phyloP scores from a whole-genome alignment of 768 basidiomycete species.

The Mycena chlorophos region DNA sequence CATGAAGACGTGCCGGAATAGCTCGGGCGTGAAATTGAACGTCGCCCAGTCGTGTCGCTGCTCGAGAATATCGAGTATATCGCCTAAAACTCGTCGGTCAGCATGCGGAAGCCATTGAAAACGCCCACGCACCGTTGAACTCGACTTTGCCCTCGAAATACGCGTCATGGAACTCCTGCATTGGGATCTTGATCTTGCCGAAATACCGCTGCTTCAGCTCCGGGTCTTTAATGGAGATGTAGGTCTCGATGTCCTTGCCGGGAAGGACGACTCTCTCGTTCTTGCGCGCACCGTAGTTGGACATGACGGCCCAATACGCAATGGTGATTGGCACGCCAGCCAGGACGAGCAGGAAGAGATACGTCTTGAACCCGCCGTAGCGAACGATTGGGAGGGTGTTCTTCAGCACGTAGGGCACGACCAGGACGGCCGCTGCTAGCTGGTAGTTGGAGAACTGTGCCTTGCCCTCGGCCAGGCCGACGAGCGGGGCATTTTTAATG shows the following conservation, averaged over 20 bases:
- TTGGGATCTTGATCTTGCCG: constrained; percentile 90
- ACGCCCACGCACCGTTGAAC: constrained; percentile 74
- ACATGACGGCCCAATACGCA: constrained; percentile 88
- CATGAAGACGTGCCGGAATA: constrained; percentile 92
- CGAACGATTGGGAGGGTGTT: constrained; percentile 78
- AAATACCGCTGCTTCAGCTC: constrained; percentile 79
- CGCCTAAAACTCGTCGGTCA: constrained; percentile 52
- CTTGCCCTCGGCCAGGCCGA: constrained; percentile 84
- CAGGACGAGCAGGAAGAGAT: constrained; percentile 75
- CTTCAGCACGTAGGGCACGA: constrained; percentile 84
- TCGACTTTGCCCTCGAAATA: constrained; percentile 96
- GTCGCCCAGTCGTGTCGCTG: constrained; percentile 94
- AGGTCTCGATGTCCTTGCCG: constrained; percentile 82
- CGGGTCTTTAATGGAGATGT: constrained; percentile 86
- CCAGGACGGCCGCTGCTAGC: constrained; percentile 73
- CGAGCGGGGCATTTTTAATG: constrained; percentile 82
- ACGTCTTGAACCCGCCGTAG: constrained; percentile 83
- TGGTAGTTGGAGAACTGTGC: constrained; percentile 81
- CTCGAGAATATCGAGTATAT: constrained; percentile 91
- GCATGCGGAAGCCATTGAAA: constrained; percentile 4
- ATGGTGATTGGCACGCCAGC: constrained; percentile 76
- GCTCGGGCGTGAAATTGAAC: constrained; percentile 85
- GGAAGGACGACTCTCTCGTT: constrained; percentile 87
- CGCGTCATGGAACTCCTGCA: constrained; percentile 97
- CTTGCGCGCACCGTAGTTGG: constrained; percentile 74